A percentile compares a stretch with the other conserved stretches of the same genome.
Evolutionary conservation across 345 rosid genomes (phyloP).

Genomic region (Aethionema arabicum): DNA sequence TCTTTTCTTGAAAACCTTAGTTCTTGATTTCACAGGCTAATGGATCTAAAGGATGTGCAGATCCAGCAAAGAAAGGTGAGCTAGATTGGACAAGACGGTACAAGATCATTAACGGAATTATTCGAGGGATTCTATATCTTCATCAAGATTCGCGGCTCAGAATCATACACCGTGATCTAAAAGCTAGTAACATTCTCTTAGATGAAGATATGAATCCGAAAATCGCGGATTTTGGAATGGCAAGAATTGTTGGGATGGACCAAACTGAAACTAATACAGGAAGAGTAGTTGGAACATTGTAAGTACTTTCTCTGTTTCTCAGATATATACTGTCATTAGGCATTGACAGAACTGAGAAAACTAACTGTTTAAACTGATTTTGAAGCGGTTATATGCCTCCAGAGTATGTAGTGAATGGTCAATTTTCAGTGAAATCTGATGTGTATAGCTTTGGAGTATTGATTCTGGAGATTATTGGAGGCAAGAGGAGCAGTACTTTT

Average conservation of each 20-base stretch:
- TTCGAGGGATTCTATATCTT: slow-evolving; percentile 35
- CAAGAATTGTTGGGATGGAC: slow-evolving; percentile 18
- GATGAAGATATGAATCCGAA: slow-evolving; percentile 28
- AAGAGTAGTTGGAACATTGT: slow-evolving; percentile 34
- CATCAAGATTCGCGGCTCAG: slow-evolving; percentile 41
- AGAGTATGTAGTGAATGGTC: slow-evolving; percentile 25
- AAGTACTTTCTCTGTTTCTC: slow-evolving; percentile 9
- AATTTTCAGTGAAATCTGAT: slow-evolving; percentile 30
- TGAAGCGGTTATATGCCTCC: slow-evolving; percentile 35
- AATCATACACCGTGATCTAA: slow-evolving; percentile 38
- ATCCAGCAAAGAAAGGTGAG: slow-evolving; percentile 23
- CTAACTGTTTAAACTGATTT: neutral
- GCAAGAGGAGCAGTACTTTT: slow-evolving; percentile 31
- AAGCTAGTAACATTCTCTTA: slow-evolving; percentile 36
- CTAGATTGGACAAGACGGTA: slow-evolving; percentile 28
- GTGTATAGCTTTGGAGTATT: slow-evolving; percentile 35
- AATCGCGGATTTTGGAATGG: slow-evolving; percentile 29
- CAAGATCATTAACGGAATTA: slow-evolving; percentile 30
- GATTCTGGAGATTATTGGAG: slow-evolving; percentile 32
- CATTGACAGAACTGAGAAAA: too few relatives aligned
- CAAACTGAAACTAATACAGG: slow-evolving; percentile 27
- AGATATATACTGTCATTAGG: neutral
- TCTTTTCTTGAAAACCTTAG: too few relatives aligned
- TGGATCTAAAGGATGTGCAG: slow-evolving; percentile 22
- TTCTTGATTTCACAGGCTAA: neutral